phyloP scores from a whole-genome alignment of 257 asterid genomes.

The Przewalskia tangutica region DNA sequence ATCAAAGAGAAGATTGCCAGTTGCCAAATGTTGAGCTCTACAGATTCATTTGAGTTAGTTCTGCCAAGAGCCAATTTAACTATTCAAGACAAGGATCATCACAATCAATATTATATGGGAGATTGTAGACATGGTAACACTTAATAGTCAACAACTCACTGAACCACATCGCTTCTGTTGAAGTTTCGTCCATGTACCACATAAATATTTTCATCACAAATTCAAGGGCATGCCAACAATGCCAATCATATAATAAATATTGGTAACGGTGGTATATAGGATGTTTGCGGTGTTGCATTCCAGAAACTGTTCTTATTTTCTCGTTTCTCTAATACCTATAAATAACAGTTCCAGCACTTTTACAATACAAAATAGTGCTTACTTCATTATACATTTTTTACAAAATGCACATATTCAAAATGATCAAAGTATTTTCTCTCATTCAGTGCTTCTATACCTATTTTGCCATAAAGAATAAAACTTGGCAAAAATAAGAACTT shows the following conservation, averaged over 20 bases:
- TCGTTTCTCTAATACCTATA: neutral
- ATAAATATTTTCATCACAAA: neutral
- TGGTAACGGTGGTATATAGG: neutral
- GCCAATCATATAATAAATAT: neutral
- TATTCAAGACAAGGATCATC: neutral
- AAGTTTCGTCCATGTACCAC: neutral
- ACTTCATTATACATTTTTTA: neutral
- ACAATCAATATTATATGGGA: neutral
- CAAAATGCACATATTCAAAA: neutral
- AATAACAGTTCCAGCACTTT: neutral
- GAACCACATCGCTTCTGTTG: neutral
- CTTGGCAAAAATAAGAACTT: neutral
- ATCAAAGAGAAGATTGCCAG: neutral
- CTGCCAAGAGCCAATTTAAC: neutral
- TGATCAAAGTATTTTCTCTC: neutral
- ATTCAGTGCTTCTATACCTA: neutral
- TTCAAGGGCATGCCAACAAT: neutral
- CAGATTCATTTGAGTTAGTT: neutral
- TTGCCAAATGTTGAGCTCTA: neutral
- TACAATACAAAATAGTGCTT: neutral
- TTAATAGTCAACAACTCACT: neutral
- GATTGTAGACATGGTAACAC: conserved; percentile 7
- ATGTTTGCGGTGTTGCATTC: neutral
- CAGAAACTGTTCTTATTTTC: neutral
- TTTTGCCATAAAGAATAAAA: neutral